Percentiles rank a stretch among this genome's conserved stretches.
Evolutionary conservation across 768 basidiomycete species (phyloP).

Genomic region (Rickenella mellea): DNA sequence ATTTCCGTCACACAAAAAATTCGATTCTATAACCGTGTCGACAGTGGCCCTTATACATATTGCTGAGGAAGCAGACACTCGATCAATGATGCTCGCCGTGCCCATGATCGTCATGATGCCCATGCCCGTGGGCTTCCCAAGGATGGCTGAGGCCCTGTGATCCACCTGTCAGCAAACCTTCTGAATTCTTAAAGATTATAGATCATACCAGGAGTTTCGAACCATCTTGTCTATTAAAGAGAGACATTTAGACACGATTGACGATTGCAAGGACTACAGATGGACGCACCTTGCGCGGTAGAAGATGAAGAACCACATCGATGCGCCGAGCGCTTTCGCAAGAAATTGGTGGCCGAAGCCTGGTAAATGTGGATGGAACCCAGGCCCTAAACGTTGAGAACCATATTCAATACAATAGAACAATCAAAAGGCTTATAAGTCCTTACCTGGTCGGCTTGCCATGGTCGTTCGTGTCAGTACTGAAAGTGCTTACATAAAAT

Average conservation of each 20-base stretch:
- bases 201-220: constrained; percentile 56
- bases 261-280: neutral
- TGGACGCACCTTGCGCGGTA: constrained; percentile 78
- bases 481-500: no score
- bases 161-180: neutral
- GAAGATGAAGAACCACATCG: constrained; percentile 99
- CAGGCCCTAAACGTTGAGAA: constrained; percentile 37
- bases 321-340: constrained; percentile 78
- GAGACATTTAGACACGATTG: neutral
- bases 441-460: constrained; percentile 4
- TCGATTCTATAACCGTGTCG: no score
- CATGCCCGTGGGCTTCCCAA: constrained; percentile 54
- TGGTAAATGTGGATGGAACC: constrained; percentile 85
- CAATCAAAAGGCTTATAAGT: neutral
- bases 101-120: constrained; percentile 25
- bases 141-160: constrained; percentile 36
- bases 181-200: neutral
- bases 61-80: no score
- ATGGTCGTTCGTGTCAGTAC: no score
- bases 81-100: constrained; percentile 5
- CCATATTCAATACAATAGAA: neutral
- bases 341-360: constrained; percentile 68
- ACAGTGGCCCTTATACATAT: no score
- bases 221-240: constrained; percentile 55
- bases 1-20: no score